Evolutionary conservation across 768 basidiomycete species (phyloP).

Genomic region (Lactarius evosmus): DNA sequence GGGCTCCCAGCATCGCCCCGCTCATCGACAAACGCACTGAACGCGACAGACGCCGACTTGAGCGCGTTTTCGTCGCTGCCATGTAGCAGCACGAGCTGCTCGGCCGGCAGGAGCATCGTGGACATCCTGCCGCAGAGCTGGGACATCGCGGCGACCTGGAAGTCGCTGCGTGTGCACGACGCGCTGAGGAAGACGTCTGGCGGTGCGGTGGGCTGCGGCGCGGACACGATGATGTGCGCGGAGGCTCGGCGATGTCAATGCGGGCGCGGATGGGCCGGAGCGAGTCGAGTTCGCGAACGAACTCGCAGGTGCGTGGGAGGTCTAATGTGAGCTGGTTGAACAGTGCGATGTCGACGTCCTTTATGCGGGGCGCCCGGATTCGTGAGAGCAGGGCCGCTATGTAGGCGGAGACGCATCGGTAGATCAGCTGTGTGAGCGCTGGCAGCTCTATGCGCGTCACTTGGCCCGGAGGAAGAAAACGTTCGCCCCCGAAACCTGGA

Average conservation of each 20-base stretch:
- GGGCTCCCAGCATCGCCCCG: neutral
- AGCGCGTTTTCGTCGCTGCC: neutral
- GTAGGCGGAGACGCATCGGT: conserved; percentile 14
- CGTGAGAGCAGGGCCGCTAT: conserved; percentile 17
- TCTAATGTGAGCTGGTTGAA: conserved; percentile 19
- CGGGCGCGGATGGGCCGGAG: neutral
- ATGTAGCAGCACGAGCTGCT: conserved; percentile 18
- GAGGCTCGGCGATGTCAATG: conserved; percentile 12
- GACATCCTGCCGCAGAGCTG: conserved; percentile 8
- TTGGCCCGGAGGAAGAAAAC: neutral
- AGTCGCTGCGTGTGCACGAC: conserved; percentile 12
- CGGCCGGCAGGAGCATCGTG: neutral
- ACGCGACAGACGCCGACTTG: neutral
- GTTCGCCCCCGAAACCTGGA: conserved; percentile 10
- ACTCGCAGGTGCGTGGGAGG: conserved; percentile 5
- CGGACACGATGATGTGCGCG: neutral
- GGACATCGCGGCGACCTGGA: conserved; percentile 11
- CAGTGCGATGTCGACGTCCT: conserved; percentile 11
- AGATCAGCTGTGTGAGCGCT: conserved; percentile 12
- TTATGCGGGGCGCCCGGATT: conserved; percentile 7
- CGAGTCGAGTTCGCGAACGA: conserved; percentile 2
- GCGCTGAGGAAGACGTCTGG: conserved; percentile 7
- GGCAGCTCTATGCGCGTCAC: conserved; percentile 10
- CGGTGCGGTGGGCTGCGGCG: neutral
- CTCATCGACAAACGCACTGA: neutral